These are phyloP conservation scores for Neofusicoccum cordaticola DNA, from an alignment of 2,329 filamentous ascomycete species.

Conservation along the genomic window DNA sequence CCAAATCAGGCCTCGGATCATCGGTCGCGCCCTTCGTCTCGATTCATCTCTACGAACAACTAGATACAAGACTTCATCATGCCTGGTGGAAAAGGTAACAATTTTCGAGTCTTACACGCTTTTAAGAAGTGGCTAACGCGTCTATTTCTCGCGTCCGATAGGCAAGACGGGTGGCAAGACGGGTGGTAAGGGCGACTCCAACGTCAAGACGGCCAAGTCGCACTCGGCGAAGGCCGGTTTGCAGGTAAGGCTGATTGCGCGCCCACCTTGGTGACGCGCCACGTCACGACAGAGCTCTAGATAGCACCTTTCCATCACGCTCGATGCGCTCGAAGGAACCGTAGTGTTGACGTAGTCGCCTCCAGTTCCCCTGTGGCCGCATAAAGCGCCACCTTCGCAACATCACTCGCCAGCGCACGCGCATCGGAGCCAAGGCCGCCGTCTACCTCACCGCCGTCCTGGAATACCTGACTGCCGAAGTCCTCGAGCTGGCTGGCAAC, in stretches of 20 bases:
- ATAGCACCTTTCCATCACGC: background rate
- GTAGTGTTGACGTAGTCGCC: background rate
- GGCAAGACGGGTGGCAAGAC: conserved; percentile 77
- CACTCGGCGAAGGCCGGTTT: conserved; percentile 93
- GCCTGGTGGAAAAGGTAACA: conserved; percentile 91
- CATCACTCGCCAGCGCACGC: conserved; percentile 99
- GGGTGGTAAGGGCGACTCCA: conserved; percentile 71
- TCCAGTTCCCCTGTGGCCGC: conserved; percentile 95
- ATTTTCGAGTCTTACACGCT: conserved; percentile 8
- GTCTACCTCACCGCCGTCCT: conserved; percentile 98
- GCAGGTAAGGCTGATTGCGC: conserved; percentile 67
- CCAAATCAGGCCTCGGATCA: background rate
- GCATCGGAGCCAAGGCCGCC: conserved; percentile 95
- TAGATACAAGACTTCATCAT: conserved; percentile 39
- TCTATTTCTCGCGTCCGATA: conserved; percentile 25
- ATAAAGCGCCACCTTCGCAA: conserved; percentile 99
- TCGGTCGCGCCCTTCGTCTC: conserved; percentile 3
- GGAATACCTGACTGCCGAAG: conserved; percentile 96
- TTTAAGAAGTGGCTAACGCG: conserved; percentile 28
- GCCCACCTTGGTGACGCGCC: conserved; percentile 1
- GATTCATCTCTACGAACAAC: background rate
- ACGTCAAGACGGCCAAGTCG: conserved; percentile 86
- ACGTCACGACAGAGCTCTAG: conserved; percentile 18
- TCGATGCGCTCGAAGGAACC: background rate
- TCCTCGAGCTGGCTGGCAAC: conserved; percentile 96